Evolutionary conservation across 1,284 basidiomycete species (phyloP).

Genomic region (Irpex sp.): DNA sequence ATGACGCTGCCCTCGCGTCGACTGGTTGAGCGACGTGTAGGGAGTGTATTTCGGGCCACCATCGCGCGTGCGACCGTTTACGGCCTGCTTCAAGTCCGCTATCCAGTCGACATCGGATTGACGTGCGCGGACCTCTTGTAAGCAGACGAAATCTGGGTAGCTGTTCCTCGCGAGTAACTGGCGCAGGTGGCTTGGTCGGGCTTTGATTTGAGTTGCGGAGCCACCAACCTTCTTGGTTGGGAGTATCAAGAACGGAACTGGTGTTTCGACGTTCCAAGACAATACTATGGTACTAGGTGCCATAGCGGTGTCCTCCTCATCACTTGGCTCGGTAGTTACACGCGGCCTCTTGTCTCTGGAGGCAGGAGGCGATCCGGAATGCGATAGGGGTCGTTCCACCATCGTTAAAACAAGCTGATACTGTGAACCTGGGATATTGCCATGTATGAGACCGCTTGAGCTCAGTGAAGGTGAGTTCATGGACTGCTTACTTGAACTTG

Average conservation of each 20-base stretch:
- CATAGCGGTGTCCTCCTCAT: not conserved
- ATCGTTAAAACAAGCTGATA: slow-evolving; percentile 1
- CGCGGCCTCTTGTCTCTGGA: not conserved
- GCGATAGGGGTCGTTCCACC: not conserved
- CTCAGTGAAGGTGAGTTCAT: too few relatives aligned
- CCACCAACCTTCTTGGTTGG: slow-evolving; percentile 14
- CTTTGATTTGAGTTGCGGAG: not conserved
- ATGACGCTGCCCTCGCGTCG: slow-evolving; percentile 21
- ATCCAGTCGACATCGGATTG: slow-evolving; percentile 25
- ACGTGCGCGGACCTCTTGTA: slow-evolving; percentile 26
- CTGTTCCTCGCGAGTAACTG: slow-evolving; percentile 19
- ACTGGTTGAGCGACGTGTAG: slow-evolving; percentile 21
- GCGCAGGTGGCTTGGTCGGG: slow-evolving; percentile 18
- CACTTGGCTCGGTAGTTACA: not conserved
- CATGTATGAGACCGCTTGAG: too few relatives aligned
- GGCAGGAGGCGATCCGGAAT: not conserved
- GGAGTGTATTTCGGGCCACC: slow-evolving; percentile 19
- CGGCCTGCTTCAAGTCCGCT: slow-evolving; percentile 17
- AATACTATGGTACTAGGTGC: slow-evolving; percentile 14
- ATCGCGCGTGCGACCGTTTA: slow-evolving; percentile 9
- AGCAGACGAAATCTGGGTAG: slow-evolving; percentile 24
- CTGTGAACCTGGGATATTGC: not conserved
- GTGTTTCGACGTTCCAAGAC: slow-evolving; percentile 25
- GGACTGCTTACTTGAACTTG: too few relatives aligned
- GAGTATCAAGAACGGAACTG: slow-evolving; percentile 22